A percentile compares a stretch with the other conserved stretches of the same genome.
Evolutionary conservation across 148 eudicot species (phyloP).

Genomic region (Cornus florida): DNA sequence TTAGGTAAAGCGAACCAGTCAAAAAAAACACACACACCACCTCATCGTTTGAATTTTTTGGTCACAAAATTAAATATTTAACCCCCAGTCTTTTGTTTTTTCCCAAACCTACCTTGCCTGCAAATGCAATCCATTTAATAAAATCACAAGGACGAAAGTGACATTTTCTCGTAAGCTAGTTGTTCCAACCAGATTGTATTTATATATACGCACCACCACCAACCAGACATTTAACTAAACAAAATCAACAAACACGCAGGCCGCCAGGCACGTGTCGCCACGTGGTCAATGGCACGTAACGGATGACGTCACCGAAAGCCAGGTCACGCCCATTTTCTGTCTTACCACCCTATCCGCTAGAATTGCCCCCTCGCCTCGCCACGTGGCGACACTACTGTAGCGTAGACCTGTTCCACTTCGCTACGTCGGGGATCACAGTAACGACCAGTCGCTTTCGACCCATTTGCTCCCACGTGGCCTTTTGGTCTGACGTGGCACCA

Average conservation of each 20-base stretch:
- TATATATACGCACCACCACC: neutral
- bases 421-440: neutral
- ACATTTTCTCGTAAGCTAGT: neutral
- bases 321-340: neutral
- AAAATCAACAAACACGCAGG: neutral
- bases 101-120: neutral
- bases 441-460: neutral
- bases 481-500: neutral
- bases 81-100: neutral
- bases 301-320: neutral
- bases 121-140: neutral
- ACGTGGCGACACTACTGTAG: neutral
- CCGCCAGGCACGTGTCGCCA: neutral
- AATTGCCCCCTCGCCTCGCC: neutral
- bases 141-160: neutral
- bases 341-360: constrained; percentile 5
- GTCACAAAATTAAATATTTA: neutral
- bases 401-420: neutral
- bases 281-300: neutral
- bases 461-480: neutral
- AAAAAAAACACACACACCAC: neutral
- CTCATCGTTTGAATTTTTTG: neutral
- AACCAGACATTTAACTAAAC: neutral
- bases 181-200: neutral
- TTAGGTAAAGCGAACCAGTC: too few species aligned